Evolutionary conservation across 106 monocot genomes (phyloP).

Genomic region (Allium cepa): DNA sequence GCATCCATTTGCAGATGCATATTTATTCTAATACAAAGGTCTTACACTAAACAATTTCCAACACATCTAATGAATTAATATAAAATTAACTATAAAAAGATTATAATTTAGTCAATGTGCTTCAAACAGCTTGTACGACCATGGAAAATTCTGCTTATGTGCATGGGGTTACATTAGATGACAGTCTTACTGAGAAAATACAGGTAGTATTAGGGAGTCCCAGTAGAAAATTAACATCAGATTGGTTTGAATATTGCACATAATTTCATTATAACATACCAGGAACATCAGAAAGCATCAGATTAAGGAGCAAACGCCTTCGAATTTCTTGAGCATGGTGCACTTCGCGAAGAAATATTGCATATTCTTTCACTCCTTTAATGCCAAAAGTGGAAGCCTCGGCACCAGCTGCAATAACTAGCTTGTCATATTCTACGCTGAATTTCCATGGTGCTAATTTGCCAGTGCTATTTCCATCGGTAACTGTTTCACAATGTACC

Average conservation of each 20-base stretch:
- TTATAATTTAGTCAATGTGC: no score
- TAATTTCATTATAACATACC: conserved; percentile 25
- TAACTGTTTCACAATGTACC: conserved; percentile 78
- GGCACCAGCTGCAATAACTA: conserved; percentile 79
- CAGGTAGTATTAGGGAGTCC: no score
- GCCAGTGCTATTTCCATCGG: conserved; percentile 24
- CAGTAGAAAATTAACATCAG: no score
- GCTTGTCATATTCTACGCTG: conserved; percentile 80
- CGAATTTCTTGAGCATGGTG: conserved; percentile 91
- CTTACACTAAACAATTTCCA: no score
- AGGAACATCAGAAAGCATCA: conserved; percentile 91
- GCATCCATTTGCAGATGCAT: not conserved
- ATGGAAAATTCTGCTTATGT: no score
- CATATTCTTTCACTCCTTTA: conserved; percentile 75
- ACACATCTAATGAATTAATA: no score
- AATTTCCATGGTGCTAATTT: conserved; percentile 69
- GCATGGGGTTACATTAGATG: no score
- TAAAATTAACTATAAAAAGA: no score
- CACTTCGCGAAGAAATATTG: conserved; percentile 87
- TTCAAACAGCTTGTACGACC: no score
- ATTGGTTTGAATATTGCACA: not conserved
- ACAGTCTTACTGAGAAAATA: no score
- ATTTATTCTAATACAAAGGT: no score
- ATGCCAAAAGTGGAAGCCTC: conserved; percentile 91
- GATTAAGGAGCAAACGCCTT: conserved; percentile 75